phyloP scores from a whole-genome alignment of 2,329 filamentous ascomycete genomes.

The Lasiodiplodia gonubiensis region DNA sequence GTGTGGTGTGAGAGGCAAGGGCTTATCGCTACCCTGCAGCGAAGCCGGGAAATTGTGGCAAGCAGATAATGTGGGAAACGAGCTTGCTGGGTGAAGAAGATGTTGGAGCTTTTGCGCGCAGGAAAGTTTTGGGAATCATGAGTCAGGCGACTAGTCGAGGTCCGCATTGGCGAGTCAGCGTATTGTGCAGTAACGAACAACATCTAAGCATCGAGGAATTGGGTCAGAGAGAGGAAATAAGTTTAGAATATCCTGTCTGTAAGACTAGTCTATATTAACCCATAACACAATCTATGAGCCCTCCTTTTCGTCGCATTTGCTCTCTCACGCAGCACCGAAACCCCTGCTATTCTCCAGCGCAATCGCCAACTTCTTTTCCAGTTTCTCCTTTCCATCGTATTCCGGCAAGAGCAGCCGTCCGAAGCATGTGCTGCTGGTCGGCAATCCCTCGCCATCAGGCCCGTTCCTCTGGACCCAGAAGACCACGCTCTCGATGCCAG shows the following conservation, averaged over 20 bases:
- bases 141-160: neutral
- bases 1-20: neutral
- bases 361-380: slow-evolving; percentile 78
- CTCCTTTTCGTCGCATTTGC: neutral
- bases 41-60: neutral
- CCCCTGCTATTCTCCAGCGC: slow-evolving; percentile 87
- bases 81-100: neutral
- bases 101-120: neutral
- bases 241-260: neutral
- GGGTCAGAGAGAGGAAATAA: neutral
- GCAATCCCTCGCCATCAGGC: slow-evolving; percentile 67
- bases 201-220: neutral
- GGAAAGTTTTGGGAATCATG: slow-evolving; percentile 4
- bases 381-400: slow-evolving; percentile 72
- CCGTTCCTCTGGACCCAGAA: slow-evolving; percentile 85
- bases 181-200: neutral
- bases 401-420: slow-evolving; percentile 84
- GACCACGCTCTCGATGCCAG: slow-evolving; percentile 78
- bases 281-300: neutral
- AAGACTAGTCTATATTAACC: neutral
- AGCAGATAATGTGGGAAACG: neutral
- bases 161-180: neutral
- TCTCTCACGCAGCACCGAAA: slow-evolving; percentile 65
- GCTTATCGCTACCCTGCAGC: neutral
- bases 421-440: slow-evolving; percentile 92